Evolutionary conservation across 768 basidiomycete species (phyloP), one percentile per base, ranked within the genome.

Genomic region (Pilatotrama ljubarskyi): DNA sequence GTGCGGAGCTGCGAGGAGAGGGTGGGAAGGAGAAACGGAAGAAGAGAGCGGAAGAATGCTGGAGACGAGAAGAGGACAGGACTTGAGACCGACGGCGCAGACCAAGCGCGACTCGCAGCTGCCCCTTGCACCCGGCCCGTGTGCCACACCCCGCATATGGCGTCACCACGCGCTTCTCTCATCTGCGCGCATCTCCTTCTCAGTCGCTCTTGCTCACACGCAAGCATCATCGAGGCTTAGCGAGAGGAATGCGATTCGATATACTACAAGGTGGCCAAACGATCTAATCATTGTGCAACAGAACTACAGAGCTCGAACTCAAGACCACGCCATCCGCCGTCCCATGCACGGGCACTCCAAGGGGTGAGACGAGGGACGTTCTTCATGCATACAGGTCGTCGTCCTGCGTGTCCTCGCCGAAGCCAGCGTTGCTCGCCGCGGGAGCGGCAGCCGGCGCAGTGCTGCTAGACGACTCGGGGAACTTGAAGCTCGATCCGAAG

Each of bases 401-500:
- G 68, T 96, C 95, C 57, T 84, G 87, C 9, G 85, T 78, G 64
- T 97, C 94, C 61, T 95, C 93, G 36, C 86, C 81, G 78, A 94
- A 94, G 22, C 86, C 89, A 36, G 88, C 77, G 61, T 94, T 93
- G 51, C 84, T 83, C 17, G 76, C 73, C n/a, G 81, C 73, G 8
- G 80, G 75, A 11, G 77, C 76, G 20, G 68, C 69, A 47, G 70
- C 50, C 0, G 56, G 51, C 40, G 56, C 56, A 38, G 76, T 68
- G 15, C 70, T 72, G 56, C 70, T 77, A 26, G 54, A 43, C 51
- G 84, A 82, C 67, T 95, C 95, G 29, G 97, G 97, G 94, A 99
- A 99, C 82, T 93, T 95, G 87, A 99, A 99, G 74, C 86, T 90
- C 77, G 88, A 90, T 48, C 96, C 95, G 71, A 97, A 95, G 44